Base-by-base conservation (phyloP, 1,284 basidiomycete species). In the Vanrija humicola region DNA sequence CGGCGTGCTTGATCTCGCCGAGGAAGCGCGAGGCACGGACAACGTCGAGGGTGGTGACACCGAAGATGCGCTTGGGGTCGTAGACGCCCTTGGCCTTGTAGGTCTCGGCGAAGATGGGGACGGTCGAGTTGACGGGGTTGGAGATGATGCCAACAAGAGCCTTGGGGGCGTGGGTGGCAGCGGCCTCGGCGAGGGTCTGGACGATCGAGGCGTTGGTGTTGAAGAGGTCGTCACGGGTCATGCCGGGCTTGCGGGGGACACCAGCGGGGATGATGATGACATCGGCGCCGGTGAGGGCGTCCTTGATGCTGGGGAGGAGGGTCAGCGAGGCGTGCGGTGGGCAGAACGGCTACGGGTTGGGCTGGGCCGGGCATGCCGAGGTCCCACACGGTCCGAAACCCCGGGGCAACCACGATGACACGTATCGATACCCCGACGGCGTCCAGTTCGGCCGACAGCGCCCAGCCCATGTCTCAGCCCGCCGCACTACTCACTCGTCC, bases 1-100 rank as follows among this genome's bases (percentile, higher is more conserved):
- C 72, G 67, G 79, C 67, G 86, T 82, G 49, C 85, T 86, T 78
- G 63, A 88, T 82, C 76, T 93, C 90, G 28, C 92, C 82, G 50
- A 96, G 86, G 78, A 98, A 98, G 54, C 92, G 94, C 16, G 92
- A 93, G 28, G 96, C 86, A 69, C 96, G 93, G 68, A 98, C 91
- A 62, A 98, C 93, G 77, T 99, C 95, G 61, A 99, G 84, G 38
- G 96, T 98, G 58, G 96, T 98, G 50, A 98, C 92, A 83, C 95
- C 96, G 73, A 98, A 98, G 63, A 98, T 76, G 66, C 84, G 85
- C 81, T 89, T 94, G 63, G 92, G 88, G 77, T 98, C 86, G 75
- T 89, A 98, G 48, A 91, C 87, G 48, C 86, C 87, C 66, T 87
- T 83, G 78, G 91, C 88, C 85, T 96, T 97, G 82, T 94, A 85